Base-by-base conservation (phyloP, 345 rosid genomes). In the Microthlaspi erraticum region DNA sequence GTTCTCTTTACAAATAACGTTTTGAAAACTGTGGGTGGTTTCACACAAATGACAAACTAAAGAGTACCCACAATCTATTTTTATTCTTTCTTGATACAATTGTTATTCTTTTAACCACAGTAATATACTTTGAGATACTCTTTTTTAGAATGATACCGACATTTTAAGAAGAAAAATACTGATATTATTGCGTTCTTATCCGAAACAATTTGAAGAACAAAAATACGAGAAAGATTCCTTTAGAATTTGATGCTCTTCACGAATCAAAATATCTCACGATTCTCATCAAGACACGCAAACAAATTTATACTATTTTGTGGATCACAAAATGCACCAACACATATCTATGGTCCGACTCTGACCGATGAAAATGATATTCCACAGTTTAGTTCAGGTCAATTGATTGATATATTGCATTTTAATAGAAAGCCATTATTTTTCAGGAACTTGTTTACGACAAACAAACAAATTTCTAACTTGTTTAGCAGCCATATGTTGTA, bases 131-230 rank as follows among this genome's bases (percentile, higher is more conserved):
- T 23, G 3, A 23, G 26, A 23, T 26, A 26, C 29, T 26, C n/a
- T 26, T 38, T 51, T 11, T 4, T 8, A 34, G 2, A 34, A 51
- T 51, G 32, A 58, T 7, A 19, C 63, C 5, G 63, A 58, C 63
- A 19, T 18, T 41, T 16, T n/a, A 5, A 14, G 11, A 14, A 16
- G 11, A 49, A 45, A n/a, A 31, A 1, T n/a, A 41, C 29, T 66
- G n/a, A 71, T 51, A 33, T 20, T 64, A 34, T 46, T 11, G 14
- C 71, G 12, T 48, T 73, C 66, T 73, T 73, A 73, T 73, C 77
- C 66, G 8, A 49, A 59, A 50, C 10, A 2, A 12, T 6, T 8
- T 41, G 37, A 48, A 37, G 60, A 65, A 65, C 13, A 45, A 37
- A 64, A 12, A 49, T 16, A 26, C 13, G 12, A 37, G 11, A 56